Evolutionary conservation across 2,329 filamentous ascomycete species (phyloP).

Genomic region (Macrophomina tecta): DNA sequence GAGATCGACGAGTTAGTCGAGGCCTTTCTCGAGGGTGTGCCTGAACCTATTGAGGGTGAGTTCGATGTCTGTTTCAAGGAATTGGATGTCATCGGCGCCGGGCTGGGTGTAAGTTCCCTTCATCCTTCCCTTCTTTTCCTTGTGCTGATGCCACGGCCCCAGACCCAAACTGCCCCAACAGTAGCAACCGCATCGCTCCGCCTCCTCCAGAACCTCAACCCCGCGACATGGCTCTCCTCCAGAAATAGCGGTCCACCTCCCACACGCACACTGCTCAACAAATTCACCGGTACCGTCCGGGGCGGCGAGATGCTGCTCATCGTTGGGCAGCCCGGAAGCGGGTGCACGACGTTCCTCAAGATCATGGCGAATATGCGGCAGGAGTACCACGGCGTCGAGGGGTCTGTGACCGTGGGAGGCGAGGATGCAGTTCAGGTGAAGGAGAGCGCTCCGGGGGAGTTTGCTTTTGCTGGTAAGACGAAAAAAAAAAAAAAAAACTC

Average conservation of each 20-base stretch:
- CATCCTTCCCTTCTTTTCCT: too few relatives aligned
- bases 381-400: neutral
- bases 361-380: conserved; percentile 51
- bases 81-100: neutral
- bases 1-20: neutral
- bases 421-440: neutral
- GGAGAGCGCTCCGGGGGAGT: neutral
- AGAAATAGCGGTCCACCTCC: neutral
- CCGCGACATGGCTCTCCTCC: neutral
- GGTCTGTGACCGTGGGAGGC: neutral
- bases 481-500: too few relatives aligned
- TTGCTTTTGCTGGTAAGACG: neutral
- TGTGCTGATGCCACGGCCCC: neutral
- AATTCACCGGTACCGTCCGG: conserved; percentile 59
- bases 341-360: conserved; percentile 70
- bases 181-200: neutral
- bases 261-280: neutral
- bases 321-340: conserved; percentile 58
- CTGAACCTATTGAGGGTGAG: neutral
- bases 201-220: neutral
- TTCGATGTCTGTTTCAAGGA: neutral
- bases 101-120: neutral
- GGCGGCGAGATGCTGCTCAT: conserved; percentile 57
- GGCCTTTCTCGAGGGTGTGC: neutral
- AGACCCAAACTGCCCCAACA: neutral